Evolutionary conservation across 352 stramenopile genomes (phyloP).

Genomic region (Pythium periplocum): DNA sequence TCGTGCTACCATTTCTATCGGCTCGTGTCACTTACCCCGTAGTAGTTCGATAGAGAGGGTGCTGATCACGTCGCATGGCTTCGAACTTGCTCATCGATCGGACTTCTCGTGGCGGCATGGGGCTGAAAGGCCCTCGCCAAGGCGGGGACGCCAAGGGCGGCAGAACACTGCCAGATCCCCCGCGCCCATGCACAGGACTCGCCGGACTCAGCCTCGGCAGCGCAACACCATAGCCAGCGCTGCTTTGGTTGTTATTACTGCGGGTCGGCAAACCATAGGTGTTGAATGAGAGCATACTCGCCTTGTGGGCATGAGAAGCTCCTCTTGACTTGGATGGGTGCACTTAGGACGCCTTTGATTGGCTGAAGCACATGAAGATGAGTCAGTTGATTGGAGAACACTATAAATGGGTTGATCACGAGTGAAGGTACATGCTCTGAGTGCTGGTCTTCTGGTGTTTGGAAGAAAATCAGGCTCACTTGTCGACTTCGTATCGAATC

Average conservation of each 20-base stretch:
- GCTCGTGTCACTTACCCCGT: conserved; percentile 17
- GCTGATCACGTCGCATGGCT: conserved; percentile 24
- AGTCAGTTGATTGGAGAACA: too few relatives aligned
- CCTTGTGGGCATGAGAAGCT: background rate
- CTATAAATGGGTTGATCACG: too few relatives aligned
- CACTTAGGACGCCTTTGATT: too few relatives aligned
- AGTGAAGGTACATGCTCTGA: too few relatives aligned
- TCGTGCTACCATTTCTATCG: background rate
- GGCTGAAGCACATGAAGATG: too few relatives aligned
- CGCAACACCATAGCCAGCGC: conserved; percentile 13
- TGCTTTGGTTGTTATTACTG: conserved; percentile 14
- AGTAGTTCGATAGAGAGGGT: conserved; percentile 60
- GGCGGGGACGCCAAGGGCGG: background rate
- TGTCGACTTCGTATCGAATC: too few relatives aligned
- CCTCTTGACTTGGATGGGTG: too few relatives aligned
- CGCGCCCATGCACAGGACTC: conserved; percentile 9
- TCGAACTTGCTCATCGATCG: conserved; percentile 54
- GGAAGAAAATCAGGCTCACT: too few relatives aligned
- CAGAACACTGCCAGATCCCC: conserved; percentile 1
- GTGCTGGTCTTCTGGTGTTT: too few relatives aligned
- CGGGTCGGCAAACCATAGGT: conserved; percentile 32
- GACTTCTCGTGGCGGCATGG: conserved; percentile 20
- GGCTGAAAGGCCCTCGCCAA: conserved; percentile 11
- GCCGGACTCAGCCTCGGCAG: conserved; percentile 35
- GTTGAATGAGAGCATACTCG: conserved; percentile 34